Evolutionary conservation across 352 stramenopile genomes (phyloP).

Genomic region (Hyaloperonospora arabidopsidis): DNA sequence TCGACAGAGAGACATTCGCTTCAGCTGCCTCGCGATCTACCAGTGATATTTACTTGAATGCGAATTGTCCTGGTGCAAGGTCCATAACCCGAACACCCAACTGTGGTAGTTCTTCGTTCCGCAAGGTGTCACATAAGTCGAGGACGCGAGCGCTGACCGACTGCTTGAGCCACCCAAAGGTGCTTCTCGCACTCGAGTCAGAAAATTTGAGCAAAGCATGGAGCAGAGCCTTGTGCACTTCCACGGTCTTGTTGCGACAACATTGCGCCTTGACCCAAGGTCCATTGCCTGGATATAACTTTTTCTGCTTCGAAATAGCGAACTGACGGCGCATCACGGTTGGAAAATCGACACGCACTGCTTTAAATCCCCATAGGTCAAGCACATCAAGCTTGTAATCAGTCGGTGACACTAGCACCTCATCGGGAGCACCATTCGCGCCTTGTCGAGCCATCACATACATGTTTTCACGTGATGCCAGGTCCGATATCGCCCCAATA

Average conservation of each 20-base stretch:
- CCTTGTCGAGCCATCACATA: constrained; percentile 41
- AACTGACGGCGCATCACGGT: constrained; percentile 27
- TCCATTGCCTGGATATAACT: constrained; percentile 1
- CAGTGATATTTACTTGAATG: constrained; percentile 46
- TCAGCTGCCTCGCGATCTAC: constrained; percentile 27
- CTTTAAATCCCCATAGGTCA: constrained; percentile 58
- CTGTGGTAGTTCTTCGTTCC: constrained; percentile 42
- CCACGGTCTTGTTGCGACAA: too few relatives aligned
- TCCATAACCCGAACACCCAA: constrained; percentile 67
- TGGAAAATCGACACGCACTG: constrained; percentile 45
- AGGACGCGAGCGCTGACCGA: constrained; percentile 41
- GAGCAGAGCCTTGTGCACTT: constrained; percentile 35
- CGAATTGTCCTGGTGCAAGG: constrained; percentile 44
- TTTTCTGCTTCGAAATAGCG: neutral
- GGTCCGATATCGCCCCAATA: too few relatives aligned
- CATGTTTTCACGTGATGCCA: constrained; percentile 56
- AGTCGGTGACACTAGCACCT: constrained; percentile 47
- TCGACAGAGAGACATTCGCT: neutral
- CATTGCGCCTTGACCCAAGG: too few relatives aligned
- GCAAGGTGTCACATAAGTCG: constrained; percentile 50
- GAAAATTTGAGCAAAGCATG: constrained; percentile 53
- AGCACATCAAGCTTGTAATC: constrained; percentile 60
- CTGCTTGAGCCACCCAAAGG: constrained; percentile 41
- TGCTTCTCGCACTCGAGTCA: constrained; percentile 44
- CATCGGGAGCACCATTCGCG: constrained; percentile 27